Base-by-base conservation (phyloP, 345 rosid genomes). In the Pugionium dolabratum region DNA sequence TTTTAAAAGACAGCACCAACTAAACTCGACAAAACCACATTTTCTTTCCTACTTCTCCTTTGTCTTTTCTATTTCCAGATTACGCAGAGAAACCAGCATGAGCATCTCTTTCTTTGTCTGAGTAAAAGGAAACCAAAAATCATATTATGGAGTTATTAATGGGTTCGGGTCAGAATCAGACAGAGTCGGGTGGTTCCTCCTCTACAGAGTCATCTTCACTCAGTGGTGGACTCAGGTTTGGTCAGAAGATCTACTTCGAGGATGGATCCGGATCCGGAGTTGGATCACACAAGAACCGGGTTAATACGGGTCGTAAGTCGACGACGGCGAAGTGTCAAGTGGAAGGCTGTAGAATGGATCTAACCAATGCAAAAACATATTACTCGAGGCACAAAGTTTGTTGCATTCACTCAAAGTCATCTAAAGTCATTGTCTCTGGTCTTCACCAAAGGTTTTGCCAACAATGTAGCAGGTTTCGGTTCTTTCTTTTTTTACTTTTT, bases 321-420 rank as follows among this genome's bases (percentile, higher is more conserved):
- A 3, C 2, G 0, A 82, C 83, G 1, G 89, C 89, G 1, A 82
- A 84, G 78, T 93, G 96, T 62, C 97, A 86, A 81, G 96, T 90
- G 31, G 95, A 93, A 74, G 98, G 97, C 10, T 93, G 98, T 66
- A 76, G 69, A 35, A 85, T 79, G 93, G 98, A 93, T 93, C 97
- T 90, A 83, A 93, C 82, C 74, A 87, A 83, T 74, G 87, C 79
- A 11, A 92, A 92, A 80, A 78, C 93, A 79, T 92, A 92, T 75
- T 87, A 92, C 80, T 81, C 90, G 0, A 85, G 96, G 80, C 98
- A 93, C 48, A 93, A 85, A 75, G 97, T 93, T 35, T 93, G 98
- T 73, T 71, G 81, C 28, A 69, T 82, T 83, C 98, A 93, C 73
- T 86, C 98, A 2, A 93, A 93, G 70, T 75, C 92, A 49, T 73